These are phyloP conservation scores for Adansonia rubrostipa DNA, from an alignment of 441 rosid genomes.

Conservation along the genomic window DNA sequence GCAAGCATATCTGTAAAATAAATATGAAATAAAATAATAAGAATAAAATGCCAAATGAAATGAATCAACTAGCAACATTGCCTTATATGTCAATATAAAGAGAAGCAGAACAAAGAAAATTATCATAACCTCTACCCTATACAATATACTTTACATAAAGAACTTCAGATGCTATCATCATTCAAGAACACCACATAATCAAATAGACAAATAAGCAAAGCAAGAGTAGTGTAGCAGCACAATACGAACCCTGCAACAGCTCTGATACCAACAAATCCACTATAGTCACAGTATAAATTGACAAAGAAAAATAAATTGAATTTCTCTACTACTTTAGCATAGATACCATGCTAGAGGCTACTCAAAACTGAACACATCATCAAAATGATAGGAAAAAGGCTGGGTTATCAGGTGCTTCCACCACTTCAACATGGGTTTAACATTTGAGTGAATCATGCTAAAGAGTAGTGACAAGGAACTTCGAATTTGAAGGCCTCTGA, in stretches of 20 bases:
- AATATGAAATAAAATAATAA: not conserved
- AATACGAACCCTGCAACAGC: too few species aligned
- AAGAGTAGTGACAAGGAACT: not conserved
- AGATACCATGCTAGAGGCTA: not conserved
- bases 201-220: too few species aligned
- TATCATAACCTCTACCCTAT: slow-evolving; percentile 37
- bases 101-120: not conserved
- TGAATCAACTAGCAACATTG: not conserved
- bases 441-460: not conserved
- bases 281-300: too few species aligned
- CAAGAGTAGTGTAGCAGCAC: too few species aligned
- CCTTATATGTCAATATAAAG: not conserved
- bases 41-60: not conserved
- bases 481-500: not conserved
- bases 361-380: not conserved
- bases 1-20: not conserved
- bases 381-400: not conserved
- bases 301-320: too few species aligned
- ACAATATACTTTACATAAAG: not conserved
- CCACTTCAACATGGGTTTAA: not conserved
- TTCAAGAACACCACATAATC: too few species aligned
- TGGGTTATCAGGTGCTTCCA: not conserved
- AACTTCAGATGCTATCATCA: not conserved
- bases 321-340: not conserved
- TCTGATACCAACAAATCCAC: too few species aligned